Percentiles rank a stretch among this genome's conserved stretches.
These are phyloP conservation scores for Globisporangium parvum DNA, from an alignment of 352 stramenopile species.

Conservation along the genomic window DNA sequence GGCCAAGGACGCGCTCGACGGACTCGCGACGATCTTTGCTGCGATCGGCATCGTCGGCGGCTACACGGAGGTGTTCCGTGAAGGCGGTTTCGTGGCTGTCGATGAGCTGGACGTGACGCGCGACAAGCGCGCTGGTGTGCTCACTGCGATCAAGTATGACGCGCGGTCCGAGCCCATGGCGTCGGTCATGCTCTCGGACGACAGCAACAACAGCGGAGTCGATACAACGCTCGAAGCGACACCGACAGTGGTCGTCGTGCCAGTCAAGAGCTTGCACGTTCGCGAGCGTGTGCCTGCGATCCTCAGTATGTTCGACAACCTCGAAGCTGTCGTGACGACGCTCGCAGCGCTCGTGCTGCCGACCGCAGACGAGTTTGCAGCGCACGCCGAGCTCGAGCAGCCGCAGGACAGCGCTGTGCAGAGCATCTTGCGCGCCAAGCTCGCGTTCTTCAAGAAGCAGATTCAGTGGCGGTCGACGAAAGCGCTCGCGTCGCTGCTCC, in stretches of 20 bases:
- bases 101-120: conserved; percentile 34
- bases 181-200: conserved; percentile 9
- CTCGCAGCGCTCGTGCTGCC: conserved; percentile 48
- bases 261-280: conserved; percentile 48
- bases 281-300: conserved; percentile 71
- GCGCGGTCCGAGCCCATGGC: conserved; percentile 33
- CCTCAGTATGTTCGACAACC: conserved; percentile 71
- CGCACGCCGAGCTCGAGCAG: conserved; percentile 41
- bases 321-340: conserved; percentile 44
- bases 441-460: conserved; percentile 77
- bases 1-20: conserved; percentile 64
- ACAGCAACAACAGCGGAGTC: background rate
- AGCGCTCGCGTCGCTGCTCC: conserved; percentile 60
- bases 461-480: conserved; percentile 77
- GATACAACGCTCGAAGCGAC: background rate
- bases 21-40: conserved; percentile 46
- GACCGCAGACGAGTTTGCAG: conserved; percentile 21
- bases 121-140: conserved; percentile 17
- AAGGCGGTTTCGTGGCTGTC: conserved; percentile 54
- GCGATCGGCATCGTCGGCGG: conserved; percentile 70
- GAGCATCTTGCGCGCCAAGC: conserved; percentile 37
- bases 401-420: conserved; percentile 66
- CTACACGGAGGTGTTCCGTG: conserved; percentile 60
- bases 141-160: conserved; percentile 36
- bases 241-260: conserved; percentile 19